phyloP scores from a whole-genome alignment of 2,329 filamentous ascomycete genomes.

The Talaromyces sp. region DNA sequence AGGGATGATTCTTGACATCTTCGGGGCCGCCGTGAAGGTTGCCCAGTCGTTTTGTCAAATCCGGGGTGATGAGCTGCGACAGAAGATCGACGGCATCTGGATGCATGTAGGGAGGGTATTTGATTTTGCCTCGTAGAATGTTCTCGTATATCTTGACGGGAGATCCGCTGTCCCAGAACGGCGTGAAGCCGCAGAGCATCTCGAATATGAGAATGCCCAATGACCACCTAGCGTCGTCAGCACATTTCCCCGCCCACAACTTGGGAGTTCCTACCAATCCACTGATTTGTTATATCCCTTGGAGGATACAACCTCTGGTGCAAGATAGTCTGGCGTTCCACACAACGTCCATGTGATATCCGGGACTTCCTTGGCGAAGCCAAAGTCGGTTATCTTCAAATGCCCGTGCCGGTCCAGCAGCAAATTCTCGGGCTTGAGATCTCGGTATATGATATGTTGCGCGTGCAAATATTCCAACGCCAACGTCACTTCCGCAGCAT shows the following conservation, averaged over 20 bases:
- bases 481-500: slow-evolving; percentile 93
- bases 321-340: slow-evolving; percentile 94
- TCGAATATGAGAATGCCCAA: slow-evolving; percentile 97
- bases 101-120: slow-evolving; percentile 95
- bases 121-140: slow-evolving; percentile 90
- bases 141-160: slow-evolving; percentile 99
- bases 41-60: slow-evolving; percentile 89
- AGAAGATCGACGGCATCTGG: slow-evolving; percentile 90
- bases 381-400: slow-evolving; percentile 96
- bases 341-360: slow-evolving; percentile 99
- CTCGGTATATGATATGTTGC: slow-evolving; percentile 95
- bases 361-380: slow-evolving; percentile 95
- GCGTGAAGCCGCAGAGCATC: slow-evolving; percentile 98
- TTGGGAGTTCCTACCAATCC: slow-evolving; percentile 69
- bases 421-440: slow-evolving; percentile 92
- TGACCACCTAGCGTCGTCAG: slow-evolving; percentile 72
- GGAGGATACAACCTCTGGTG: slow-evolving; percentile 96
- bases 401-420: slow-evolving; percentile 89
- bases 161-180: slow-evolving; percentile 96
- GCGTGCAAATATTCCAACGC: slow-evolving; percentile 93
- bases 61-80: slow-evolving; percentile 86
- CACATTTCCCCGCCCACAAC: background rate
- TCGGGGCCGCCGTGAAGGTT: slow-evolving; percentile 87
- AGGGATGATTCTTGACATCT: slow-evolving; percentile 92
- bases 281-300: slow-evolving; percentile 99